Evolutionary conservation across 108 stramenopile species (phyloP).

Genomic region (Parietichytrium sp.): DNA sequence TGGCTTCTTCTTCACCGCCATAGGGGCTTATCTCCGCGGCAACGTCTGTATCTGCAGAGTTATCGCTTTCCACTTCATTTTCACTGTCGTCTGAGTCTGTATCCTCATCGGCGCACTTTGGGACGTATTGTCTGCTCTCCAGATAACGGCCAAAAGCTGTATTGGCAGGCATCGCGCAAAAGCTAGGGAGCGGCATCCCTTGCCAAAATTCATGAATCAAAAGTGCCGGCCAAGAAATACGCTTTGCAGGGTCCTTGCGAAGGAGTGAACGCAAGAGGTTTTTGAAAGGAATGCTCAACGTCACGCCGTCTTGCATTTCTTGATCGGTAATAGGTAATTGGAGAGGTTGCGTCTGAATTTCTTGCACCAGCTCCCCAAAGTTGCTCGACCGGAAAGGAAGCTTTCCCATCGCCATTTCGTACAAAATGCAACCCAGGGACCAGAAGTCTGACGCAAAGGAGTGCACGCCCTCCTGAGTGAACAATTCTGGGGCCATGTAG

Average conservation of each 20-base stretch:
- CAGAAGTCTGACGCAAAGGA: conserved; percentile 60
- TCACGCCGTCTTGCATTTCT: conserved; percentile 37
- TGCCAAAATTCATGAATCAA: conserved; percentile 55
- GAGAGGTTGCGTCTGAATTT: background rate
- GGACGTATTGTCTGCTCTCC: background rate
- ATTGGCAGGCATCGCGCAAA: conserved; percentile 41
- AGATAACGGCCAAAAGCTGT: conserved; percentile 44
- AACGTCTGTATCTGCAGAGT: too few species aligned
- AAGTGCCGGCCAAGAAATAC: conserved; percentile 53
- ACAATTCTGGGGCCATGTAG: conserved; percentile 65
- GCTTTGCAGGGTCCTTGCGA: conserved; percentile 43
- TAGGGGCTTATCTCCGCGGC: too few species aligned
- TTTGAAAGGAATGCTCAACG: conserved; percentile 39
- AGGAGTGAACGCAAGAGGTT: conserved; percentile 53
- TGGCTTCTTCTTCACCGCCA: too few species aligned
- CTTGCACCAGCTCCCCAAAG: conserved; percentile 5
- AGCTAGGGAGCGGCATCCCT: conserved; percentile 44
- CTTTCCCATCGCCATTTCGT: conserved; percentile 51
- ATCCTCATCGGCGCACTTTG: background rate
- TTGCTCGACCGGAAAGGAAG: conserved; percentile 40
- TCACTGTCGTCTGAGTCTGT: background rate
- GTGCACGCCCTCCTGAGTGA: conserved; percentile 46
- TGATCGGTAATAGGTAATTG: conserved; percentile 43
- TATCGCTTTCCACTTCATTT: background rate
- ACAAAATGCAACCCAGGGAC: conserved; percentile 58